Evolutionary conservation across 2,329 filamentous ascomycete species (phyloP).

Genomic region (Knoxdaviesia capensis): DNA sequence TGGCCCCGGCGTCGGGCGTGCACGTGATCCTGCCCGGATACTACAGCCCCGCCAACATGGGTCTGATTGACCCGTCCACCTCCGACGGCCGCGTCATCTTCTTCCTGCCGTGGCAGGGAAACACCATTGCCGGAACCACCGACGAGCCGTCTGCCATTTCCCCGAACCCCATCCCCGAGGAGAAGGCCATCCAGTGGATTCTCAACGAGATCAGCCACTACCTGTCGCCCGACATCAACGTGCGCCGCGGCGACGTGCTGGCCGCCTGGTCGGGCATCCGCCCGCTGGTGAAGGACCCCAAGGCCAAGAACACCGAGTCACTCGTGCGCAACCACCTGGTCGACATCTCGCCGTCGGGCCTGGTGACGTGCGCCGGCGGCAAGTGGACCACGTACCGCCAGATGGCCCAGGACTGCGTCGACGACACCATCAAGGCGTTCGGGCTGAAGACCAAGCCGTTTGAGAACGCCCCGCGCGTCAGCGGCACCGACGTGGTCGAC

Average conservation of each 20-base stretch:
- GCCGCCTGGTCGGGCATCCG: slow-evolving; percentile 81
- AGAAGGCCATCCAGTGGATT: slow-evolving; percentile 79
- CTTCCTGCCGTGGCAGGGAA: slow-evolving; percentile 85
- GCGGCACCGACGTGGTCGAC: slow-evolving; percentile 47
- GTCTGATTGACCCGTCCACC: slow-evolving; percentile 67
- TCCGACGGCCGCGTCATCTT: slow-evolving; percentile 83
- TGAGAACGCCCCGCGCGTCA: slow-evolving; percentile 42
- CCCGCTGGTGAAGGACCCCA: slow-evolving; percentile 69
- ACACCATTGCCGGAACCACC: slow-evolving; percentile 78
- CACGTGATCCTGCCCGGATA: slow-evolving; percentile 78
- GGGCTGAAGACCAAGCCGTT: slow-evolving; percentile 36
- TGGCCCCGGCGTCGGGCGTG: slow-evolving; percentile 68
- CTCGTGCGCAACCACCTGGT: slow-evolving; percentile 76
- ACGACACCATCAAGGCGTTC: slow-evolving; percentile 56
- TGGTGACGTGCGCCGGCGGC: slow-evolving; percentile 70
- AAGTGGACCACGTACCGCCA: slow-evolving; percentile 91
- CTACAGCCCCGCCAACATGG: slow-evolving; percentile 72
- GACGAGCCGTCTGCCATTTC: slow-evolving; percentile 58
- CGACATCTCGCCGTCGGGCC: slow-evolving; percentile 56
- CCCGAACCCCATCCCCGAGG: slow-evolving; percentile 54
- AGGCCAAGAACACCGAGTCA: slow-evolving; percentile 68
- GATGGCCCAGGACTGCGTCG: slow-evolving; percentile 81
- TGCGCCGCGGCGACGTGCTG: slow-evolving; percentile 70
- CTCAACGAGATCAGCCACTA: slow-evolving; percentile 67
- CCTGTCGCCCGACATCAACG: slow-evolving; percentile 65